Conservation (phyloP, 192 early-diverging fungal species). For the Chytriomyces hyalinus region DNA sequence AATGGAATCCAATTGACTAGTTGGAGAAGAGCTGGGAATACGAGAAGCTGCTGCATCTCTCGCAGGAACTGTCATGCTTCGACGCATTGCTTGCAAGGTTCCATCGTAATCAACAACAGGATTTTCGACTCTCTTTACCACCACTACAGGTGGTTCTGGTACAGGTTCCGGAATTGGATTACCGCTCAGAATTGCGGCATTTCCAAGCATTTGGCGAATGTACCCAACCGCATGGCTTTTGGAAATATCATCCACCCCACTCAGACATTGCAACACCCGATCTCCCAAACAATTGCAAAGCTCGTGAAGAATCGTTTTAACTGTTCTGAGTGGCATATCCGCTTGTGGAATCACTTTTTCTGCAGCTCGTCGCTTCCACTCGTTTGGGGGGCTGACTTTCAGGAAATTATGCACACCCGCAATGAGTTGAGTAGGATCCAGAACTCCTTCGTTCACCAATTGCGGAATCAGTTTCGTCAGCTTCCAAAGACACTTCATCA, state of each 20-base stretch:
- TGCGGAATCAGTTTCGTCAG: slow-evolving; percentile 83
- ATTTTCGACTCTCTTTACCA: slow-evolving; percentile 5
- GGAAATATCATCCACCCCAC: slow-evolving; percentile 66
- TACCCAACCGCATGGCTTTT: slow-evolving; percentile 58
- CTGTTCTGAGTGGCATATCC: slow-evolving; percentile 93
- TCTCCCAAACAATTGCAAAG: slow-evolving; percentile 72
- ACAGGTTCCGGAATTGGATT: not conserved
- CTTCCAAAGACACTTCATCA: slow-evolving; percentile 98
- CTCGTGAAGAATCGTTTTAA: slow-evolving; percentile 89
- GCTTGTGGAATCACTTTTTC: slow-evolving; percentile 75
- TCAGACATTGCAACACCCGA: slow-evolving; percentile 60
- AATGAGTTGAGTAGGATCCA: slow-evolving; percentile 73
- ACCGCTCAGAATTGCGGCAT: not conserved
- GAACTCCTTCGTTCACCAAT: slow-evolving; percentile 63
- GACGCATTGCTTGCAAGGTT: slow-evolving; percentile 6
- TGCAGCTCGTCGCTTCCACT: slow-evolving; percentile 83
- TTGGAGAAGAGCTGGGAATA: not conserved
- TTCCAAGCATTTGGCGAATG: slow-evolving; percentile 47
- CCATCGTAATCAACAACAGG: slow-evolving; percentile 3
- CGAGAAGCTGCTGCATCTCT: slow-evolving; percentile 2
- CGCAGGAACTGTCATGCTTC: slow-evolving; percentile 1
- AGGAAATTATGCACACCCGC: slow-evolving; percentile 84
- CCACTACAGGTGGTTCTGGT: not conserved
- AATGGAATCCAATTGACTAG: not conserved
- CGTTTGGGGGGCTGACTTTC: slow-evolving; percentile 74